Percentiles rank a stretch among this genome's conserved stretches.
Conservation (phyloP, 202 grass and related monocot species). For the Panicum virgatum region DNA sequence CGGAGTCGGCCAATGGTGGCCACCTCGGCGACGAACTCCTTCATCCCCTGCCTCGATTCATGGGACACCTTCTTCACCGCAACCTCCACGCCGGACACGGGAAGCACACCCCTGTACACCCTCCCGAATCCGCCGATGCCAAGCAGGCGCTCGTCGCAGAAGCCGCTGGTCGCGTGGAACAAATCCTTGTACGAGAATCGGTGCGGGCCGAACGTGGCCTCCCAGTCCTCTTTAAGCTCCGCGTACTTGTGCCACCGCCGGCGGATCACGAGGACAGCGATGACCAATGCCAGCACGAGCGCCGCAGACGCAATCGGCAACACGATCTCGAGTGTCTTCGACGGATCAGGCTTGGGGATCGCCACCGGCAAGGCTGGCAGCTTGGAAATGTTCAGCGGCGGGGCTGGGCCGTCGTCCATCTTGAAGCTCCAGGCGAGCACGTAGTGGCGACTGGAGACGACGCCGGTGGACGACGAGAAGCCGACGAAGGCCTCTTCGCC, state of each 20-base stretch:
- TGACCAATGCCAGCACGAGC: slow-evolving; percentile 25
- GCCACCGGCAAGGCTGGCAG: slow-evolving; percentile 59
- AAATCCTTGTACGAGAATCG: slow-evolving; percentile 59
- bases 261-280: background rate
- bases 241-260: slow-evolving; percentile 46
- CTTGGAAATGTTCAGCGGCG: slow-evolving; percentile 46
- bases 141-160: slow-evolving; percentile 54
- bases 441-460: slow-evolving; percentile 60
- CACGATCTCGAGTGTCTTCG: slow-evolving; percentile 25
- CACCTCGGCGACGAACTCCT: slow-evolving; percentile 67
- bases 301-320: slow-evolving; percentile 26
- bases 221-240: slow-evolving; percentile 67
- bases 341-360: slow-evolving; percentile 7
- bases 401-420: slow-evolving; percentile 45
- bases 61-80: slow-evolving; percentile 80
- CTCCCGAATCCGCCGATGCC: slow-evolving; percentile 71
- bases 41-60: slow-evolving; percentile 64
- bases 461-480: slow-evolving; percentile 81
- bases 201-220: slow-evolving; percentile 53
- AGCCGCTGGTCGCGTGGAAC: slow-evolving; percentile 62
- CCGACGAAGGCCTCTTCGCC: slow-evolving; percentile 60
- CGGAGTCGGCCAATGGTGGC: slow-evolving; percentile 61
- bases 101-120: slow-evolving; percentile 73
- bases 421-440: slow-evolving; percentile 83
- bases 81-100: slow-evolving; percentile 36